Evolutionary conservation across 371 early-diverging fungal species (phyloP), one percentile per base, ranked within the genome.

Genomic region (Syncephalastrum contaminatum): DNA sequence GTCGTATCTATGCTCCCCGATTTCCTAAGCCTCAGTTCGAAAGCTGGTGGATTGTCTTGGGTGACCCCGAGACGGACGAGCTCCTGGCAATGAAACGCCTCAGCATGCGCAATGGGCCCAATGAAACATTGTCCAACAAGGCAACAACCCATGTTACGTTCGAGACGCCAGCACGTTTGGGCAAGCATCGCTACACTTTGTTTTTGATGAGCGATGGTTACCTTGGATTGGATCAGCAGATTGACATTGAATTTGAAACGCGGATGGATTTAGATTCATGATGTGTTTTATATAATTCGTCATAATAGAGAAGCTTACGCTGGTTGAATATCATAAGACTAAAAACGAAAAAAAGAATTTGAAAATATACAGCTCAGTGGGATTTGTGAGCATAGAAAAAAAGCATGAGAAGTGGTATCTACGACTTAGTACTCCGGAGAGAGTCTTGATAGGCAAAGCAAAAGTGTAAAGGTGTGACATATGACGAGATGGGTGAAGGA

Each of bases 1-100:
- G 86, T 10, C 73, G 85, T 4, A 75, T 89, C 7, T 68, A 88
- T 60, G 73, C 88, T 12, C 92, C 94, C 4, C 67, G 69, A 54
- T 96, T 95, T 64, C 91, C 94, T 7, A 97, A 97, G 65, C 74
- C 86, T 3, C 96, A 96, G 63, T 88, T 85, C 60, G 96, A 97
- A 62, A 88, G 91, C 0, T 95, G 94, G 92, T 95, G 91, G 90
- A 57, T 91, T 1, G 78, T 93, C 6, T 67, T 96, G 7, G 93
- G 88, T 6, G 83, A 91, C 51, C 66, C 76, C 0, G 80, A 66
- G 4, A 72, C 58, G 3, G 84, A 88, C 52, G 89, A 88, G 52
- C 63, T 95, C 36, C 53, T 92, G 48, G 91, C 86, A 0, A 51
- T 95, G 56, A 93, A 89, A 70, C 81, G 94, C 19, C 70, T 92